Conservation (phyloP, 768 basidiomycete genomes). For the Phaffia australis region DNA sequence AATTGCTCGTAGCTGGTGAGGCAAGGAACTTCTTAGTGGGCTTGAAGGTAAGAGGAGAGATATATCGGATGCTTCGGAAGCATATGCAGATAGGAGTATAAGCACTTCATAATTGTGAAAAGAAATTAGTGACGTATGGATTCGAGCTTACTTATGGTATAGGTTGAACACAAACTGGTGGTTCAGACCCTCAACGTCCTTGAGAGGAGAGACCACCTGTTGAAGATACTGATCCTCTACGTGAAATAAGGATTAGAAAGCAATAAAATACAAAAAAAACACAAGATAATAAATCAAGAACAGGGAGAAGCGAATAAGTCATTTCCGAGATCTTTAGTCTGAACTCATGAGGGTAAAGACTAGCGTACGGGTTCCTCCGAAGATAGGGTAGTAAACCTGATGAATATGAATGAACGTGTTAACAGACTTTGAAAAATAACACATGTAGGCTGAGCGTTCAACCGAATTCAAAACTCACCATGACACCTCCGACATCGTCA, state of each 20-base stretch:
- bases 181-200: slow-evolving; percentile 95
- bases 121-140: background rate
- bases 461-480: slow-evolving; percentile 49
- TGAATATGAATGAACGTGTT: background rate
- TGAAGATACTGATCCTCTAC: slow-evolving; percentile 88
- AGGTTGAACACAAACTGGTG: slow-evolving; percentile 78
- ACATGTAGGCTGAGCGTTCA: too few relatives aligned
- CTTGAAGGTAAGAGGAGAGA: slow-evolving; percentile 62
- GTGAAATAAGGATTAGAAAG: too few relatives aligned
- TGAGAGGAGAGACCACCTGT: slow-evolving; percentile 88
- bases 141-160: slow-evolving; percentile 69
- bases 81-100: background rate
- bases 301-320: too few relatives aligned
- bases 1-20: slow-evolving; percentile 30
- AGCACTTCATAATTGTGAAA: background rate
- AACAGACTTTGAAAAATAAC: too few relatives aligned
- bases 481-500: slow-evolving; percentile 72
- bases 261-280: too few relatives aligned
- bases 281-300: too few relatives aligned
- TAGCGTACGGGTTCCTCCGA: slow-evolving; percentile 53
- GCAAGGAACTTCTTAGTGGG: slow-evolving; percentile 34
- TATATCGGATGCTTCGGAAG: slow-evolving; percentile 62
- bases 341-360: slow-evolving; percentile 43
- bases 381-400: slow-evolving; percentile 93
- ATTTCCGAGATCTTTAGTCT: too few relatives aligned